Conservation (phyloP, 139 green algal genomes). For the Chlamydomonas sp. region DNA sequence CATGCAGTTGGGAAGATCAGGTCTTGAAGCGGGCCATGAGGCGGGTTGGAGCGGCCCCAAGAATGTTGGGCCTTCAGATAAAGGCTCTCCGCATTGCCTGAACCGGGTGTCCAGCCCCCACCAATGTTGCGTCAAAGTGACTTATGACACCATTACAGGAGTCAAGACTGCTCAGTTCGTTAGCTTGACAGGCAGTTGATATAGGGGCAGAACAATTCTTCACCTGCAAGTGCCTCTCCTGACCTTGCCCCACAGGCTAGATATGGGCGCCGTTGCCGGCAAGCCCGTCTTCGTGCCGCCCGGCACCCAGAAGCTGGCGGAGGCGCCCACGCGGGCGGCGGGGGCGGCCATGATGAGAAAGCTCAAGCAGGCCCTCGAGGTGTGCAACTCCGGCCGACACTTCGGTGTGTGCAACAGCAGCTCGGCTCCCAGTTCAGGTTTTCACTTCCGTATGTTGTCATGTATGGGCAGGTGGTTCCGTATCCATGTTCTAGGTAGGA, state of each 20-base stretch:
- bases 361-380: slow-evolving; percentile 48
- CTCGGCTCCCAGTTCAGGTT: too few species aligned
- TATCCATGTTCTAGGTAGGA: too few species aligned
- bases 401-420: background rate
- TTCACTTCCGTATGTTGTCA: too few species aligned
- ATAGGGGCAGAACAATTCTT: background rate
- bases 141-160: too few species aligned
- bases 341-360: slow-evolving; percentile 51
- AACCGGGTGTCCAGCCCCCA: too few species aligned
- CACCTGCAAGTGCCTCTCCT: background rate
- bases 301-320: slow-evolving; percentile 47
- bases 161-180: background rate
- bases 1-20: too few species aligned
- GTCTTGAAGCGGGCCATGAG: too few species aligned
- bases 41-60: too few species aligned
- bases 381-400: background rate
- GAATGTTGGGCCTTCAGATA: too few species aligned
- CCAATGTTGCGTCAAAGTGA: too few species aligned
- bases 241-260: background rate
- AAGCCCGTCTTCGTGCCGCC: slow-evolving; percentile 27
- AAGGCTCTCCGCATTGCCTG: too few species aligned
- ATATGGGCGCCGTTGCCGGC: background rate
- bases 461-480: too few species aligned
- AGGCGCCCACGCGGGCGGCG: slow-evolving; percentile 42
- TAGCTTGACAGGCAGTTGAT: background rate